Evolutionary conservation across 2,329 filamentous ascomycete genomes (phyloP).

Genomic region (Domatiomyces globalis): DNA sequence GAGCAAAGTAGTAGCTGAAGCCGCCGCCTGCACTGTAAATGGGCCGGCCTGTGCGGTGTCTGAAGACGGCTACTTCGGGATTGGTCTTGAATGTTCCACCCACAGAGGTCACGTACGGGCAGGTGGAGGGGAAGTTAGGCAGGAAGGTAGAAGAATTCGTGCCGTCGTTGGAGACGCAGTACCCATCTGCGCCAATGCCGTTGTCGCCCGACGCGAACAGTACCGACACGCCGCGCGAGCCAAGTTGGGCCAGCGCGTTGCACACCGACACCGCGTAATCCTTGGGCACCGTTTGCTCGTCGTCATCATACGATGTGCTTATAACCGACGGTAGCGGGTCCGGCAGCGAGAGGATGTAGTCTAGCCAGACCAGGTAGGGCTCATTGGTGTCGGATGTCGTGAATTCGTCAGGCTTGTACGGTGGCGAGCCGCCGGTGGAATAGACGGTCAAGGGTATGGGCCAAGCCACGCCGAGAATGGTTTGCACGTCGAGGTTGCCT

Average conservation of each 20-base stretch:
- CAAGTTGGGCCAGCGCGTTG: slow-evolving; percentile 49
- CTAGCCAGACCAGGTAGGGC: slow-evolving; percentile 51
- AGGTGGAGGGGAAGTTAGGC: slow-evolving; percentile 51
- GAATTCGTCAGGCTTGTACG: slow-evolving; percentile 37
- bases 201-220: slow-evolving; percentile 47
- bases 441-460: slow-evolving; percentile 43
- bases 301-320: slow-evolving; percentile 52
- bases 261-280: slow-evolving; percentile 50
- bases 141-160: slow-evolving; percentile 41
- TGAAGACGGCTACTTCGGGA: slow-evolving; percentile 36
- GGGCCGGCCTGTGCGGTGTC: slow-evolving; percentile 23
- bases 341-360: slow-evolving; percentile 40
- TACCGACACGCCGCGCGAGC: slow-evolving; percentile 53
- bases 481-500: slow-evolving; percentile 47
- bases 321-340: slow-evolving; percentile 46
- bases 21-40: slow-evolving; percentile 33
- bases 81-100: slow-evolving; percentile 41
- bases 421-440: slow-evolving; percentile 42
- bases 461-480: slow-evolving; percentile 41
- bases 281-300: slow-evolving; percentile 49
- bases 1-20: slow-evolving; percentile 39
- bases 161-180: slow-evolving; percentile 47
- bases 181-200: slow-evolving; percentile 39
- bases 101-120: slow-evolving; percentile 54
- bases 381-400: slow-evolving; percentile 44